Evolutionary conservation across 2,329 filamentous ascomycete genomes (phyloP), one percentile per base, ranked within the genome.

Genomic region (Colletotrichum lini): DNA sequence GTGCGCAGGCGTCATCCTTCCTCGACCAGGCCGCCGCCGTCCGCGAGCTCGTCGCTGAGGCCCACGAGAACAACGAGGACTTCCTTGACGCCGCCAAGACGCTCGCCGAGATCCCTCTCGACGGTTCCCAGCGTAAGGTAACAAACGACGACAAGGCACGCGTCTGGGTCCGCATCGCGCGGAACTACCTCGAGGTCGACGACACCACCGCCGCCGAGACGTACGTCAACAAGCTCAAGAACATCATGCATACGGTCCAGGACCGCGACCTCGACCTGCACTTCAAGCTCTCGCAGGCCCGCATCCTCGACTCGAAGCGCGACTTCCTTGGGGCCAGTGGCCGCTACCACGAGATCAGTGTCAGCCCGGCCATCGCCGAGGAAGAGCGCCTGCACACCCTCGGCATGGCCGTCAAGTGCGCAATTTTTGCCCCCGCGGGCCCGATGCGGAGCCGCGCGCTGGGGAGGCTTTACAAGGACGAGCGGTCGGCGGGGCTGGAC

Each of bases 161-260:
- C 65, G 90, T 96, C 65, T 98, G 96, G 94, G 93, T 98, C 76
- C 93, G 96, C 72, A 98, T 99, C 79, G 95, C 97, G 79, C 91
- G 96, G 73, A 93, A 97, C 85, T 97, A 96, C 80, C 89, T 99
- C 73, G 96, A 99, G 84, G 94, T 95, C 58, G 96, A 98, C 80
- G 95, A 98, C 83, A 93, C 94, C 10, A 94, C 92, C 1, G 88
- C 89, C 45, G 96, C 96, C 52, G 94, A 97, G 80, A 90, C 89
- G 50, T 97, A 95, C 80, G 88, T 99, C 77, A 98, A 98, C 87
- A 95, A 96, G 82, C 93, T 97, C 81, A 98, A 98, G 84, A 96
- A 96, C 79, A 88, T 98, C 75, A 94, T 98, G 80, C 91, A 94
- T 84, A 91, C 89, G 73, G 91, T 98, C 42, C 84, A 88, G 40